Evolutionary conservation across 768 basidiomycete species (phyloP).

Genomic region (Leccinum arenicola): DNA sequence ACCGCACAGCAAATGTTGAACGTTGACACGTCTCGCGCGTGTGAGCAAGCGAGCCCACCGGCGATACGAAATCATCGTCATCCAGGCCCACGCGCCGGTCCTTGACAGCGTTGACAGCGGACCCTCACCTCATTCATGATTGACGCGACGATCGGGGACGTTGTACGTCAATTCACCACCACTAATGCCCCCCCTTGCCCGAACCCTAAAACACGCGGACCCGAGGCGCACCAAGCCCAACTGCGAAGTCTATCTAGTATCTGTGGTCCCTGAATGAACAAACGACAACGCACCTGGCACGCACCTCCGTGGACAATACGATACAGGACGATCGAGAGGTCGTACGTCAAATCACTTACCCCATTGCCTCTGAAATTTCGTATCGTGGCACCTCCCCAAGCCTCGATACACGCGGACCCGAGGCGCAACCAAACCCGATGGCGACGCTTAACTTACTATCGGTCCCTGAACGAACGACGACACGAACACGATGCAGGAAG

Average conservation of each 20-base stretch:
- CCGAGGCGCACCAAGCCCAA: neutral
- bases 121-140: neutral
- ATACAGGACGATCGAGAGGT: neutral
- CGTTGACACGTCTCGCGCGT: neutral
- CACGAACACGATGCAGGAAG: neutral
- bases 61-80: neutral
- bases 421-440: neutral
- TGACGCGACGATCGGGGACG: neutral
- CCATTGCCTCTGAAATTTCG: neutral
- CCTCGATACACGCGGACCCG: neutral
- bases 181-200: neutral
- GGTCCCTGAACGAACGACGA: neutral
- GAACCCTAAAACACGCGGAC: slow-evolving; percentile 7
- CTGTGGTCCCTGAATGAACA: neutral
- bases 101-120: neutral
- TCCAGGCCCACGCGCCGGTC: neutral
- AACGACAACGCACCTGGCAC: neutral
- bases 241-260: neutral
- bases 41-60: slow-evolving; percentile 1
- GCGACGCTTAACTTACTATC: neutral
- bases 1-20: neutral
- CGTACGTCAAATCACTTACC: neutral
- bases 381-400: neutral
- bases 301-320: neutral
- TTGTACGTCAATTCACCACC: neutral